These are phyloP conservation scores for Melastoma malabathricum DNA, from an alignment of 345 rosid species.

Conservation along the genomic window DNA sequence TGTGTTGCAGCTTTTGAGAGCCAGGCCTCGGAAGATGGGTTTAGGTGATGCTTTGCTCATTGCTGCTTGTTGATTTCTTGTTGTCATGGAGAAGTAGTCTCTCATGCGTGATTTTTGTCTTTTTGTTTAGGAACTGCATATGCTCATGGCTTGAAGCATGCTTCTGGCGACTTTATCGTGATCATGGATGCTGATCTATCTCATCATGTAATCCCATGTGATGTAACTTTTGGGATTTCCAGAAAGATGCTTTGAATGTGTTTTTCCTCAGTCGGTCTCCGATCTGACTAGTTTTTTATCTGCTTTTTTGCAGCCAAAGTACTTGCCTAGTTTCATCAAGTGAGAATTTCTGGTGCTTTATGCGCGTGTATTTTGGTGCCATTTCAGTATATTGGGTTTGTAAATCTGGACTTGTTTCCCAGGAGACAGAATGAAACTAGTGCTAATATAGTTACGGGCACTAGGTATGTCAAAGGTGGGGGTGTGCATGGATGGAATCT, in stretches of 20 bases:
- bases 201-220: conserved; percentile 56
- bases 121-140: conserved; percentile 74
- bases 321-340: conserved; percentile 88
- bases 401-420: conserved; percentile 8
- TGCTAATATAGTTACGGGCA: conserved; percentile 90
- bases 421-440: conserved; percentile 88
- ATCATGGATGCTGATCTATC: conserved; percentile 99
- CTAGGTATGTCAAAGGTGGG: conserved; percentile 78
- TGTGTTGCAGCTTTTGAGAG: conserved; percentile 60
- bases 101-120: neutral
- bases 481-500: conserved; percentile 98
- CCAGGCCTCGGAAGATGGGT: conserved; percentile 86
- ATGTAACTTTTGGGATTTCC: neutral
- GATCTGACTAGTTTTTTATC: conserved; percentile 5
- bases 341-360: conserved; percentile 18
- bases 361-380: no score
- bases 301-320: conserved; percentile 75
- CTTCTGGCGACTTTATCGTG: conserved; percentile 78
- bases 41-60: conserved; percentile 36
- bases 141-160: conserved; percentile 81
- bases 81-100: neutral
- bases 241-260: no score
- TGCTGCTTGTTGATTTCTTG: neutral
- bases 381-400: conserved; percentile 7
- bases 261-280: neutral